Conservation (phyloP, 768 basidiomycete species). For the Pleurotus giganteus region DNA sequence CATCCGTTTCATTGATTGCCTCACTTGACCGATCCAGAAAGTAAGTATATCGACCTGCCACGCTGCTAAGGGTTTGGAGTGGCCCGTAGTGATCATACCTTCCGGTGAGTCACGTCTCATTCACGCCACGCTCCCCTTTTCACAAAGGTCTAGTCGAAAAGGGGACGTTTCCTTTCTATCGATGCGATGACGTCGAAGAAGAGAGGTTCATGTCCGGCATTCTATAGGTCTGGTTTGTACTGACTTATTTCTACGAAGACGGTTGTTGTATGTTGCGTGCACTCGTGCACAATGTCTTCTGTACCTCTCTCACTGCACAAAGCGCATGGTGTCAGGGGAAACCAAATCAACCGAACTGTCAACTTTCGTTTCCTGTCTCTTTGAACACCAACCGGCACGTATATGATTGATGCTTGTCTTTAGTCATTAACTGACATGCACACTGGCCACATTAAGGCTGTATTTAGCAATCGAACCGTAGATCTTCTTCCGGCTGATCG, state of each 20-base stretch:
- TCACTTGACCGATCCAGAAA: slow-evolving; percentile 44
- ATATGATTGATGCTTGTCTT: not conserved
- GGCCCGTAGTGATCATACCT: slow-evolving; percentile 85
- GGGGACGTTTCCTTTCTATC: slow-evolving; percentile 74
- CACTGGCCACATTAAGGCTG: slow-evolving; percentile 19
- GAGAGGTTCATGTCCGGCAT: slow-evolving; percentile 50
- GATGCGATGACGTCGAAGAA: slow-evolving; percentile 75
- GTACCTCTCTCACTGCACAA: slow-evolving; percentile 50
- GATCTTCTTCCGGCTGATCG: slow-evolving; percentile 42
- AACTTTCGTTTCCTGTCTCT: slow-evolving; percentile 50
- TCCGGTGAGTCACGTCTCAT: slow-evolving; percentile 40
- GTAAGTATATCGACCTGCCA: slow-evolving; percentile 87
- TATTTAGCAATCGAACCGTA: slow-evolving; percentile 45
- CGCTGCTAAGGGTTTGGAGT: slow-evolving; percentile 88
- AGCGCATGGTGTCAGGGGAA: slow-evolving; percentile 56
- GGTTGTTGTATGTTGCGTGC: slow-evolving; percentile 85
- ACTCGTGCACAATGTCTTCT: slow-evolving; percentile 78
- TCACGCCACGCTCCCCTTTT: not conserved
- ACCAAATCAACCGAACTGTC: slow-evolving; percentile 50
- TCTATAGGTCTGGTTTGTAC: not conserved
- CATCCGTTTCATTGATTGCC: not conserved
- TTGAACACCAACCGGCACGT: slow-evolving; percentile 41
- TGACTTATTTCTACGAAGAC: slow-evolving; percentile 38
- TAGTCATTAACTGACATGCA: not conserved
- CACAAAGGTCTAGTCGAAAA: slow-evolving; percentile 52